Evolutionary conservation across 768 basidiomycete species (phyloP), one percentile per base, ranked within the genome.

Genomic region (Pleurotus cornucopiae): DNA sequence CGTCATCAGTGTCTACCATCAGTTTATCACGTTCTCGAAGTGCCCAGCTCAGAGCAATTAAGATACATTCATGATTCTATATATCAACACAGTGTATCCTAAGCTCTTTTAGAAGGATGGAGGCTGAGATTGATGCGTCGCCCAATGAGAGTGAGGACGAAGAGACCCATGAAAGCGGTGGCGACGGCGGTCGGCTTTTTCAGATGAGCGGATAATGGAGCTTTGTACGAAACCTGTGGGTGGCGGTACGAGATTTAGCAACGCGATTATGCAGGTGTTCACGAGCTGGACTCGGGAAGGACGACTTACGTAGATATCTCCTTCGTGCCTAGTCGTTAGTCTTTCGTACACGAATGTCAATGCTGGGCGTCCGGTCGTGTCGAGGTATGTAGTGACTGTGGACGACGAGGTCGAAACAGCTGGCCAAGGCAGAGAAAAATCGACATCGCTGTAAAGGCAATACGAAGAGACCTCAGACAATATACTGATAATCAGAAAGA

Each of bases 331-430:
- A 65, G 89, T 82, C 0, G 92, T 94, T 58, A 93, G 74, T 56
- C 87, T 72, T 53, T 81, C 73, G 73, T 94, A 96, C 54, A 76
- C 69, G 61, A 98, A 76, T 4, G 81, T 82, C 57, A 98, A 72
- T 5, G 80, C 78, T 6, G 94, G 94, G 23, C 95, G 86, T 26
- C 97, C 97, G 41, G 77, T 79, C 38, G 94, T 92, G 69, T 99
- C 97, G 25, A 99, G 84, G 72, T 96, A 98, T 4, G 91, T 91
- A 58, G 79, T 81, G 62, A 93, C 89, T 14, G 77, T 89, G n/a
- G 80, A 82, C 49, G 82, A 70, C 51, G 66, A 70, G 64, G 81
- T 85, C 11, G 79, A 74, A 54, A 84, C 69, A 11, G 92, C 81
- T 5, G 86, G 76, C 79, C 95, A 98, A 1, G 96, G 95, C 6